phyloP scores from a whole-genome alignment of 2,329 filamentous ascomycete species.

The Fonsecaea erecta region DNA sequence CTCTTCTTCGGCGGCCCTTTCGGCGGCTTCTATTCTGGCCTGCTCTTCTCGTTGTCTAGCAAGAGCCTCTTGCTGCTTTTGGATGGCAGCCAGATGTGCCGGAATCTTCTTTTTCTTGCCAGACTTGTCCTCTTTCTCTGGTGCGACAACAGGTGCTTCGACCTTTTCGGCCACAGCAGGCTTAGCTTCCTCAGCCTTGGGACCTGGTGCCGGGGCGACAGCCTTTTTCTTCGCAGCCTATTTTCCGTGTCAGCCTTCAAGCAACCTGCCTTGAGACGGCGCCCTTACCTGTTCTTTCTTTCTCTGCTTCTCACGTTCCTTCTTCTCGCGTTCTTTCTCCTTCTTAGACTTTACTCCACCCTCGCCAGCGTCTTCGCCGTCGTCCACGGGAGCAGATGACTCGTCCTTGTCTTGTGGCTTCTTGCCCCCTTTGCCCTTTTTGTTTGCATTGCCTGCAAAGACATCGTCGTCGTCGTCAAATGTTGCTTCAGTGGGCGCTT shows the following conservation, averaged over 20 bases:
- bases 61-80: constrained; percentile 55
- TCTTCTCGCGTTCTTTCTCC: constrained; percentile 97
- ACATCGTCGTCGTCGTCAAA: constrained; percentile 85
- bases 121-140: constrained; percentile 82
- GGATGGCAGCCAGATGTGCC: constrained; percentile 54
- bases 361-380: constrained; percentile 59
- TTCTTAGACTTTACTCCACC: constrained; percentile 87
- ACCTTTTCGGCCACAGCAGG: constrained; percentile 55
- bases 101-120: constrained; percentile 92
- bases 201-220: constrained; percentile 53
- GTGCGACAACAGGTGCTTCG: constrained; percentile 50
- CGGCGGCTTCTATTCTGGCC: constrained; percentile 47
- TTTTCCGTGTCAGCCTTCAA: constrained; percentile 17
- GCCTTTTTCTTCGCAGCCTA: constrained; percentile 85
- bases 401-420: constrained; percentile 51
- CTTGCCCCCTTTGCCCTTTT: constrained; percentile 64
- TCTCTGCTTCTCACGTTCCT: constrained; percentile 95
- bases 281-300: constrained; percentile 89
- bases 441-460: constrained; percentile 75
- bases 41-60: constrained; percentile 53
- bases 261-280: background rate
- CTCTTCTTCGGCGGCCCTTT: constrained; percentile 48
- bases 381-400: constrained; percentile 49
- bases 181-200: constrained; percentile 63
- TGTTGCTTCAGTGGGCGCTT: constrained; percentile 78